These are phyloP conservation scores for Pseudocercospora fuligena DNA, from an alignment of 2,329 filamentous ascomycete genomes.

Conservation along the genomic window DNA sequence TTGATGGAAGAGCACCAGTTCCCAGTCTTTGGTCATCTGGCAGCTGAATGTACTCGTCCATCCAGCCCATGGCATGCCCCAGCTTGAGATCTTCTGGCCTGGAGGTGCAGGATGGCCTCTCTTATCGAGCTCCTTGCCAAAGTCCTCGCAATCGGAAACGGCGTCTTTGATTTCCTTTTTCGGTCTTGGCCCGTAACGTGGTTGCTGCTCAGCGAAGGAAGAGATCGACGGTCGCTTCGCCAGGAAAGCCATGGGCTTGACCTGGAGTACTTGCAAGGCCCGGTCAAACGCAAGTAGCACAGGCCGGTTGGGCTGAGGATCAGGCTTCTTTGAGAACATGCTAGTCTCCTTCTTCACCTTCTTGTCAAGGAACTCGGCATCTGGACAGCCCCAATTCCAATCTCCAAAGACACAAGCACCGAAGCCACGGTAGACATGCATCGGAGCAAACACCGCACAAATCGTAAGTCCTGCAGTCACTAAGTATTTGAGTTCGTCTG, in stretches of 20 bases:
- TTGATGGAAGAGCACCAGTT: constrained; percentile 17
- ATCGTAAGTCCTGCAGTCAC: constrained; percentile 23
- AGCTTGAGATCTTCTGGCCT: constrained; percentile 12
- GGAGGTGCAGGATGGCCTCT: constrained; percentile 22
- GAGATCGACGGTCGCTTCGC: constrained; percentile 20
- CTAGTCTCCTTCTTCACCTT: constrained; percentile 26
- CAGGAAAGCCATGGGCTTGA: constrained; percentile 24
- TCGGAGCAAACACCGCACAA: constrained; percentile 27
- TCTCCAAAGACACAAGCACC: constrained; percentile 27
- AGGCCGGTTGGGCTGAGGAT: constrained; percentile 23
- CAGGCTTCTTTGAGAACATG: constrained; percentile 23
- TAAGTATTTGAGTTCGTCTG: constrained; percentile 24
- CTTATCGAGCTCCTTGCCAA: constrained; percentile 21
- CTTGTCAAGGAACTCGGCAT: constrained; percentile 20
- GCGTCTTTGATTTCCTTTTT: constrained; percentile 25
- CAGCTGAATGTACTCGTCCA: constrained; percentile 24
- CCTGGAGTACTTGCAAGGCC: constrained; percentile 24
- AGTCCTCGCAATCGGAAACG: constrained; percentile 21
- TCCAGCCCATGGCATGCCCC: constrained; percentile 24
- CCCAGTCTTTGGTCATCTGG: constrained; percentile 20
- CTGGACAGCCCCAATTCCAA: constrained; percentile 29
- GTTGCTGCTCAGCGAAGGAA: constrained; percentile 21
- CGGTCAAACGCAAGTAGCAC: constrained; percentile 26
- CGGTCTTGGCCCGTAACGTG: constrained; percentile 12
- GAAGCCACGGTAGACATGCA: constrained; percentile 30